Base-by-base conservation (phyloP, 352 stramenopile species). In the Pythium phragmiticola region DNA sequence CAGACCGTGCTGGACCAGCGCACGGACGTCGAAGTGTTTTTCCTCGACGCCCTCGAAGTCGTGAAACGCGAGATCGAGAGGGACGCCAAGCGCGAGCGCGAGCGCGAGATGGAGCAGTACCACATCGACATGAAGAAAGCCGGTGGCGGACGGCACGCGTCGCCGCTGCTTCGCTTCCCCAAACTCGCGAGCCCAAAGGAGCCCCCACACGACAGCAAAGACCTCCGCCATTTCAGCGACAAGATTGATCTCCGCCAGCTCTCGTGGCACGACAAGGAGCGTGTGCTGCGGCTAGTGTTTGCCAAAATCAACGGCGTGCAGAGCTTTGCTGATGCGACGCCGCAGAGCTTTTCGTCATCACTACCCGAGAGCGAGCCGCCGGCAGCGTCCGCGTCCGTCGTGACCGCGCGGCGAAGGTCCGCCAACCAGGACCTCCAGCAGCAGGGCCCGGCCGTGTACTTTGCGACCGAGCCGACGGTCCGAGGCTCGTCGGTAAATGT, bases 241-340 rank as follows among this genome's bases (percentile, higher is more conserved):
- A 94, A 94, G 37, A 86, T 98, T n/a, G 86, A 97, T 48, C 69
- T 98, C 19, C 74, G 75, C 1, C 78, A 97, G 57, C 78, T 98
- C 28, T 87, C 76, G 34, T 97, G 88, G 87, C 87, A 95, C 41
- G 92, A 98, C 70, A 83, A 89, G 23, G 94, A 98, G 74, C 82
- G 87, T 45, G 92, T 98, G 37, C 76, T 98, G 42, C 80, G 92
- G 14, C 75, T 98, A n/a, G 77, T 98, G 42, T 98, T 98, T 56
- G 87, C 92, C 8, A 96, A 96, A 68, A 98, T 98, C 69, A 98
- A 98, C 52, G 82, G 73, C 37, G 77, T 78, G 12, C 77, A 90
- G 52, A 89, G 80, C 57, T 73, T 68, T n/a, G 75, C 76, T 0
- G 72, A 84, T 30, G 60, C 49, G 2, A 61, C 39, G 2, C 65